These are phyloP conservation scores for Dalechampia spathulata DNA, from an alignment of 441 rosid genomes.

Conservation along the genomic window DNA sequence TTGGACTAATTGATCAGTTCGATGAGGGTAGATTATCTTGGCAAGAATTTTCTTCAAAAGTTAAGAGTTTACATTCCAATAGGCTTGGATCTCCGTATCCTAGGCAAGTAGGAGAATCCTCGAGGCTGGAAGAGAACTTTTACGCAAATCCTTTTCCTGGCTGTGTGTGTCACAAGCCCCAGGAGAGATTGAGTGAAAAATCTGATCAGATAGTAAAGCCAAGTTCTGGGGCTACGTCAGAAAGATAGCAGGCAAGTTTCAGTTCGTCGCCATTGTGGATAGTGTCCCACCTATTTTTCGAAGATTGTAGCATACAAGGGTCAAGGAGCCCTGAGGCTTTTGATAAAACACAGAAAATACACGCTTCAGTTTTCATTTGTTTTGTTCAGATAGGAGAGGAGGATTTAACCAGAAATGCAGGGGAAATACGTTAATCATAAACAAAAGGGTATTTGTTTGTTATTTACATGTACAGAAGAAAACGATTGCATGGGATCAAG, in stretches of 20 bases:
- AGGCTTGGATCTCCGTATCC: slow-evolving; percentile 71
- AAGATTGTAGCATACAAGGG: slow-evolving; percentile 12
- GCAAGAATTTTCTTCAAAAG: slow-evolving; percentile 69
- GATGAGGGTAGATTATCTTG: slow-evolving; percentile 61
- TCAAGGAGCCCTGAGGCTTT: slow-evolving; percentile 14
- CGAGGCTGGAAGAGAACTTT: slow-evolving; percentile 85
- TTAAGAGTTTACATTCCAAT: slow-evolving; percentile 46
- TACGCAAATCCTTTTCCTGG: slow-evolving; percentile 89
- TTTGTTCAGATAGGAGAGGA: slow-evolving; percentile 4
- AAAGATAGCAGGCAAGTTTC: slow-evolving; percentile 26
- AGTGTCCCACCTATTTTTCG: slow-evolving; percentile 5
- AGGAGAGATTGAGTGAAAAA: slow-evolving; percentile 19
- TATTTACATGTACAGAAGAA: too few species aligned
- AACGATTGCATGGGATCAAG: too few species aligned
- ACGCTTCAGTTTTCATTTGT: slow-evolving; percentile 8
- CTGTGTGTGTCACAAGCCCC: slow-evolving; percentile 58
- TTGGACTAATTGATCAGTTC: slow-evolving; percentile 56
- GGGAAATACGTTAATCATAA: too few species aligned
- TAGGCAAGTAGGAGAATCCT: slow-evolving; percentile 54
- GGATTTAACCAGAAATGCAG: slow-evolving; percentile 12
- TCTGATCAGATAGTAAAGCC: slow-evolving; percentile 10
- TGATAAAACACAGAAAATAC: slow-evolving; percentile 1
- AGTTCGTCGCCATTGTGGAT: too few species aligned
- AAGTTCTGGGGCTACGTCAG: slow-evolving; percentile 18
- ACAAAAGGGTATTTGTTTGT: too few species aligned